phyloP scores from a whole-genome alignment of 2,329 filamentous ascomycete species.

The Talaromyces atroroseus region DNA sequence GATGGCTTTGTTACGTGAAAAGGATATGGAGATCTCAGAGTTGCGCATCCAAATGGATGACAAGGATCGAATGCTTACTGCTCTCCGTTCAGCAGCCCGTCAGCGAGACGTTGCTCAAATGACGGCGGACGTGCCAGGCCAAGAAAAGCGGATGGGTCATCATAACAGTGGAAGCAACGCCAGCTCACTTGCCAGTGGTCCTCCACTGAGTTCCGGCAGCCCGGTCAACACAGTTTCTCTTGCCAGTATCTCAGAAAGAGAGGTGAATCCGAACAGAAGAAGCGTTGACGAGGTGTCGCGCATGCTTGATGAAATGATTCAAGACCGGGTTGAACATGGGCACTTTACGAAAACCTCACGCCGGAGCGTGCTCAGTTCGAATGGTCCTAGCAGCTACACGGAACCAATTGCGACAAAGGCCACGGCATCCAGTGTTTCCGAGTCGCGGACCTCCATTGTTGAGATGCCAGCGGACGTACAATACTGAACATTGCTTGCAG shows the following conservation, averaged over 20 bases:
- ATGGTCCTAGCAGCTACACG: slow-evolving; percentile 29
- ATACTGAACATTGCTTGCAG: background rate
- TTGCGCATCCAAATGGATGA: slow-evolving; percentile 85
- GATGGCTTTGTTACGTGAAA: slow-evolving; percentile 70
- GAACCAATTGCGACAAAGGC: slow-evolving; percentile 19
- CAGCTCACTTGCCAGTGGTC: slow-evolving; percentile 21
- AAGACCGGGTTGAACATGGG: slow-evolving; percentile 74
- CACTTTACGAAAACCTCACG: slow-evolving; percentile 62
- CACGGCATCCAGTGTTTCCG: background rate
- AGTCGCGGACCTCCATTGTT: background rate
- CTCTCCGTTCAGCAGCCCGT: slow-evolving; percentile 75
- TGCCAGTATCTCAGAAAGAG: slow-evolving; percentile 27
- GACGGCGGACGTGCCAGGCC: slow-evolving; percentile 31
- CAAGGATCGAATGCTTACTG: slow-evolving; percentile 88
- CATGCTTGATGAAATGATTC: slow-evolving; percentile 95
- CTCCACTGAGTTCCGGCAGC: slow-evolving; percentile 17
- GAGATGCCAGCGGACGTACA: slow-evolving; percentile 7
- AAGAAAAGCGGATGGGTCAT: slow-evolving; percentile 28
- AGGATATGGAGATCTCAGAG: slow-evolving; percentile 87
- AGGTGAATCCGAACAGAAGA: slow-evolving; percentile 51
- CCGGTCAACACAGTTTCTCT: slow-evolving; percentile 29
- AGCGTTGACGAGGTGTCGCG: slow-evolving; percentile 89
- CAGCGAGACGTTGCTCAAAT: slow-evolving; percentile 77
- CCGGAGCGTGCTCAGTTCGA: slow-evolving; percentile 60
- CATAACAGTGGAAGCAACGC: slow-evolving; percentile 27